These are phyloP conservation scores for Ceratobasidium sp. DNA, from an alignment of 1,284 basidiomycete species.

Conservation along the genomic window DNA sequence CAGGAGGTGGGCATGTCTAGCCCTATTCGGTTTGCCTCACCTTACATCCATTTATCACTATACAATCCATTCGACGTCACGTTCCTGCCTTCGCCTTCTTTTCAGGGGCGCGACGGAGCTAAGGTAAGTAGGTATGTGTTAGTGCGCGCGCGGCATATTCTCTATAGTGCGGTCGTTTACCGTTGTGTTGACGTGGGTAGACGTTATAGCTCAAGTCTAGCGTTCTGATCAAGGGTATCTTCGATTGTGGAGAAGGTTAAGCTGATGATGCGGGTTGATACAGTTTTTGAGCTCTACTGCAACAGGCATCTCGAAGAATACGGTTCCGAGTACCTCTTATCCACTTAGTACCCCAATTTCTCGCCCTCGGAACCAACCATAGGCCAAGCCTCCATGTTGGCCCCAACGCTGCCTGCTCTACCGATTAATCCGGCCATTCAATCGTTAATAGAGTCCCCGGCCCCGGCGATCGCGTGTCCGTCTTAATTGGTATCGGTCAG, in stretches of 20 bases:
- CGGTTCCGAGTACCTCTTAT: neutral
- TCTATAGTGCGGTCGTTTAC: neutral
- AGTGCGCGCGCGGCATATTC: neutral
- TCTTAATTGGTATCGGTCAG: slow-evolving; percentile 9
- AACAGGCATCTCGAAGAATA: neutral
- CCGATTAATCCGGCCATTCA: slow-evolving; percentile 1
- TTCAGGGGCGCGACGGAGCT: neutral
- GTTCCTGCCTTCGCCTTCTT: neutral
- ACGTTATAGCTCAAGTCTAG: too few relatives aligned
- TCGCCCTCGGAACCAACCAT: neutral
- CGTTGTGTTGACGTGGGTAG: neutral
- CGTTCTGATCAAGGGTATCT: slow-evolving; percentile 7
- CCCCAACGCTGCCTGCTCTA: neutral
- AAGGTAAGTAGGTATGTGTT: neutral
- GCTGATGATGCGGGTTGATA: slow-evolving; percentile 18
- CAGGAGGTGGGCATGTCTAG: slow-evolving; percentile 13
- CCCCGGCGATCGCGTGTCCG: neutral
- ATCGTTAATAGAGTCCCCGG: neutral
- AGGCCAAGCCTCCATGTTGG: too few relatives aligned
- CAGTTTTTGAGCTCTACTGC: slow-evolving; percentile 6
- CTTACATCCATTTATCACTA: neutral
- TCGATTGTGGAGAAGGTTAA: neutral
- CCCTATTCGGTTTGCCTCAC: slow-evolving; percentile 1
- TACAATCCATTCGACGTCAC: neutral
- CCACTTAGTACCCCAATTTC: neutral